These are phyloP conservation scores for Plasmodium gonderi DNA, from an alignment of 169 alveolate genomes.

Conservation along the genomic window DNA sequence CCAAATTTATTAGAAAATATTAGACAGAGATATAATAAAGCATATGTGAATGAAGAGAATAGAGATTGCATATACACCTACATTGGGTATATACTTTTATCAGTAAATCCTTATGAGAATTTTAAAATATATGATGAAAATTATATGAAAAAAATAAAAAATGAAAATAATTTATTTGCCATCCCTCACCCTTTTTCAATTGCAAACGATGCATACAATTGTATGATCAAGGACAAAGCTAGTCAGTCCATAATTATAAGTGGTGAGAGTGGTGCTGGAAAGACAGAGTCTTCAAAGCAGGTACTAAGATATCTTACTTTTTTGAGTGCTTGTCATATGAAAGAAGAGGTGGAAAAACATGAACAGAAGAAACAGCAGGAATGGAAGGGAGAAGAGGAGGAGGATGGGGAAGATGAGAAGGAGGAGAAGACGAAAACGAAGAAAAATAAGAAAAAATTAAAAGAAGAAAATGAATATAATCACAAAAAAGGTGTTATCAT, in stretches of 20 bases:
- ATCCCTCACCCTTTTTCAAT: conserved; percentile 91
- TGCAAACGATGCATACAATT: conserved; percentile 89
- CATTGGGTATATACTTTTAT: conserved; percentile 88
- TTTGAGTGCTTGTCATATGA: conserved; percentile 49
- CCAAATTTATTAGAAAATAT: conserved; percentile 80
- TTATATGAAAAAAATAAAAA: conserved; percentile 78
- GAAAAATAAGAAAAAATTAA: neutral
- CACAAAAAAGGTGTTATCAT: too few species aligned
- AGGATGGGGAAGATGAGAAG: neutral
- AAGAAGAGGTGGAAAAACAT: neutral
- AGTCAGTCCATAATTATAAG: conserved; percentile 97
- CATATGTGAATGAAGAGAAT: conserved; percentile 55
- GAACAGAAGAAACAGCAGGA: neutral
- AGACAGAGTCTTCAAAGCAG: conserved; percentile 99
- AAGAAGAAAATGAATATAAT: neutral
- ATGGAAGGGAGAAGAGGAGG: neutral
- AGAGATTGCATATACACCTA: conserved; percentile 82
- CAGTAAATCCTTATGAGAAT: conserved; percentile 87
- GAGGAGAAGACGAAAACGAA: neutral
- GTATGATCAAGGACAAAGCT: conserved; percentile 80
- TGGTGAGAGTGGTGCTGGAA: conserved; percentile 99
- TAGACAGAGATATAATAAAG: conserved; percentile 71
- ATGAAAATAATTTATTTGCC: conserved; percentile 82
- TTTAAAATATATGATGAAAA: conserved; percentile 84
- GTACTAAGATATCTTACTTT: conserved; percentile 86